Conservation (phyloP, 2,329 filamentous ascomycete genomes). For the Penicillium frequentans region DNA sequence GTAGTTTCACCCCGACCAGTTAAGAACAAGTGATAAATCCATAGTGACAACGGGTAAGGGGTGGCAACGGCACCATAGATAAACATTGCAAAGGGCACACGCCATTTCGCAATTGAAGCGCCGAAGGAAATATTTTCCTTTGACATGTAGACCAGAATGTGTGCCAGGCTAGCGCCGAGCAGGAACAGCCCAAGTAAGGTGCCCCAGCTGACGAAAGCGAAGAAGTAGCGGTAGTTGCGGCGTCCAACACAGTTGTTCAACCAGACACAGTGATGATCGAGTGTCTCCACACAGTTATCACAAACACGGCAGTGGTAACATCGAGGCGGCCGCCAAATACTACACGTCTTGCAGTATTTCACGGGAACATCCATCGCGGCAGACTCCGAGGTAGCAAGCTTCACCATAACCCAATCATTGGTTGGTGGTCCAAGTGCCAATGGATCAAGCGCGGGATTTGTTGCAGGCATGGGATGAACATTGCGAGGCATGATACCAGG, state of each 20-base stretch:
- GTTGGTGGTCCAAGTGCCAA: conserved; percentile 78
- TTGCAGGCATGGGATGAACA: conserved; percentile 80
- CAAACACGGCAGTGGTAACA: conserved; percentile 96
- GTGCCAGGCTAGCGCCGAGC: conserved; percentile 73
- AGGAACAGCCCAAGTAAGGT: conserved; percentile 76
- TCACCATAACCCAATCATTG: conserved; percentile 91
- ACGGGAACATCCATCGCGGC: conserved; percentile 97
- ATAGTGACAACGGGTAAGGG: conserved; percentile 79
- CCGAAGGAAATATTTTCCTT: conserved; percentile 67
- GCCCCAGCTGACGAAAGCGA: conserved; percentile 80
- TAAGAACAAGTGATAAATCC: conserved; percentile 87
- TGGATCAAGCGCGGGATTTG: conserved; percentile 74
- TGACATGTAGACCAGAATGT: conserved; percentile 71
- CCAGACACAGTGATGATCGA: conserved; percentile 99
- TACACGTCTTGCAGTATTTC: conserved; percentile 97
- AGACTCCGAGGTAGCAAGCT: conserved; percentile 70
- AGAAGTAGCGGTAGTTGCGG: conserved; percentile 98
- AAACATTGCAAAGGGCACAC: conserved; percentile 83
- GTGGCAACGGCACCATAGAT: conserved; percentile 75
- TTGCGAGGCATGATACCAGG: conserved; percentile 93
- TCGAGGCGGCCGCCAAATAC: conserved; percentile 93
- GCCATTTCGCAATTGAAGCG: conserved; percentile 66
- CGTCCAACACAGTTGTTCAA: conserved; percentile 97
- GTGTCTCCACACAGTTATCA: conserved; percentile 95
- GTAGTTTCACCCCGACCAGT: conserved; percentile 92